Percentiles rank a stretch among this genome's conserved stretches.
These are phyloP conservation scores for peach (Prunus persica) DNA, from an alignment of 306 rosid species.

Conservation along the genomic window DNA sequence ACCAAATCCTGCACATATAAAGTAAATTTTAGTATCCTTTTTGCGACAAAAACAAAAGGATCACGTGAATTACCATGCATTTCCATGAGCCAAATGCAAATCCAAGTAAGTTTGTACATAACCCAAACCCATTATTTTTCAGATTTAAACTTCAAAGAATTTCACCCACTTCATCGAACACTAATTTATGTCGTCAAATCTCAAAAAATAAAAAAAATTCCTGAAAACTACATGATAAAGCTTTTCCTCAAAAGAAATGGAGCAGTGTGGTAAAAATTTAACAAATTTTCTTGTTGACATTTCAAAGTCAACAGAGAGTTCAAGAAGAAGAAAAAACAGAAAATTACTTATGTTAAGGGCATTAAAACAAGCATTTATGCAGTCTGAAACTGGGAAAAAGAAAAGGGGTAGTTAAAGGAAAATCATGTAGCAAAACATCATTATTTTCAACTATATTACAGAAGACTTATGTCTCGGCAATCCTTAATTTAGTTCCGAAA, in stretches of 20 bases:
- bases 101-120: constrained; percentile 17
- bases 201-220: background rate
- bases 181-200: background rate
- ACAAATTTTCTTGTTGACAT: background rate
- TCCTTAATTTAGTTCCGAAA: background rate
- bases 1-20: constrained; percentile 58
- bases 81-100: constrained; percentile 24
- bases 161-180: constrained; percentile 1
- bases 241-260: background rate
- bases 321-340: background rate
- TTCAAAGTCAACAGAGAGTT: background rate
- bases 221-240: background rate
- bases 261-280: background rate
- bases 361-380: background rate
- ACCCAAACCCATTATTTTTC: background rate
- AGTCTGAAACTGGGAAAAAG: background rate
- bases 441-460: background rate
- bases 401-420: background rate
- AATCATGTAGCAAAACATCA: background rate
- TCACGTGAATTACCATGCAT: constrained; percentile 17
- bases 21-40: constrained; percentile 22
- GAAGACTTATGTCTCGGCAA: background rate
- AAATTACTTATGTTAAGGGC: background rate
- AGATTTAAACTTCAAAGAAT: constrained; percentile 3
- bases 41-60: constrained; percentile 17